phyloP scores from a whole-genome alignment of 768 basidiomycete species.

The Chalciporus chontae region DNA sequence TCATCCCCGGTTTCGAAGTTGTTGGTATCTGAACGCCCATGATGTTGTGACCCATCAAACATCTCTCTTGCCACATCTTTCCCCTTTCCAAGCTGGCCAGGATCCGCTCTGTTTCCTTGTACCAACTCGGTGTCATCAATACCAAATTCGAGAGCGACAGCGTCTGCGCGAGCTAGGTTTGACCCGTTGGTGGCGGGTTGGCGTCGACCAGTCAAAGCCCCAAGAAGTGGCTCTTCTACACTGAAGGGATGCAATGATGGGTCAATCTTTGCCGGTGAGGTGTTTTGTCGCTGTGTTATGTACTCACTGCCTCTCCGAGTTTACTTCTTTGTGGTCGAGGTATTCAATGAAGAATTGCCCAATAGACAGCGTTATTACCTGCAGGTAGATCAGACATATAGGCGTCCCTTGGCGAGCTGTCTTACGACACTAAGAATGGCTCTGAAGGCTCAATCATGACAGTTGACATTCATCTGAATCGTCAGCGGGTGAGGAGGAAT shows the following conservation, averaged over 20 bases:
- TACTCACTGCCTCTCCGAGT: conserved; percentile 20
- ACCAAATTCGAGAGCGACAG: conserved; percentile 53
- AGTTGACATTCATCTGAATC: neutral
- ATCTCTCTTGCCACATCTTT: conserved; percentile 47
- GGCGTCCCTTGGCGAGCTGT: neutral
- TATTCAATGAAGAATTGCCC: conserved; percentile 57
- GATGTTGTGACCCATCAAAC: conserved; percentile 26
- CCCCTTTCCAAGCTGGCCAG: conserved; percentile 54
- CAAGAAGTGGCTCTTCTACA: conserved; percentile 24
- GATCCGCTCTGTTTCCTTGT: conserved; percentile 35
- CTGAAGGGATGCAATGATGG: conserved; percentile 5
- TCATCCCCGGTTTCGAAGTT: conserved; percentile 13
- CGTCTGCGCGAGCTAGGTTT: conserved; percentile 65
- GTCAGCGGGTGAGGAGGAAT: neutral
- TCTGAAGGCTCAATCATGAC: conserved; percentile 14
- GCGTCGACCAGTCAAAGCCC: conserved; percentile 3
- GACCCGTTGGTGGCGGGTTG: conserved; percentile 36
- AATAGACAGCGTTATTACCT: conserved; percentile 55
- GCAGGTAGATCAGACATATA: neutral
- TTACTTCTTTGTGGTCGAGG: conserved; percentile 17
- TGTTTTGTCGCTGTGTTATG: too few relatives aligned
- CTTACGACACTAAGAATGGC: conserved; percentile 26
- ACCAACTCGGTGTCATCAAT: conserved; percentile 49
- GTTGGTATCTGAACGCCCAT: conserved; percentile 3
- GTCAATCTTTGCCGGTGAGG: neutral